Conservation (phyloP, 1,284 basidiomycete genomes). For the Naganishia albida region DNA sequence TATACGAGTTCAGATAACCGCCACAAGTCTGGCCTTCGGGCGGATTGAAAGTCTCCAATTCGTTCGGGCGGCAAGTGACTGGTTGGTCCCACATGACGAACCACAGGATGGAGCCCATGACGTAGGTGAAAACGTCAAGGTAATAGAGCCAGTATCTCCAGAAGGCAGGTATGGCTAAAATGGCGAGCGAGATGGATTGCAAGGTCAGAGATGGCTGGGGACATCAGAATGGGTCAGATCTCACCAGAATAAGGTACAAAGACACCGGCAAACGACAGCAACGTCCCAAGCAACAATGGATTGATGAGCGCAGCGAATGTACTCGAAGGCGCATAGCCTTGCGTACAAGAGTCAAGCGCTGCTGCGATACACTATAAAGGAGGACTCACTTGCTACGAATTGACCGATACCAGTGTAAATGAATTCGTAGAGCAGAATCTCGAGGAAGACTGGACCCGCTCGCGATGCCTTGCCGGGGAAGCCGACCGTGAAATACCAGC, state of each 20-base stretch:
- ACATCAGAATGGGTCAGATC: not conserved
- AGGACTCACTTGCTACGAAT: slow-evolving; percentile 29
- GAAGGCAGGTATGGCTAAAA: slow-evolving; percentile 36
- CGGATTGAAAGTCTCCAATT: slow-evolving; percentile 48
- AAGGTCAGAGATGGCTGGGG: not conserved
- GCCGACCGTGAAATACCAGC: slow-evolving; percentile 31
- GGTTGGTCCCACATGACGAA: slow-evolving; percentile 40
- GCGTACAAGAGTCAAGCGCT: slow-evolving; percentile 36
- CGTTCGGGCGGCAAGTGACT: slow-evolving; percentile 44
- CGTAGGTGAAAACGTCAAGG: slow-evolving; percentile 28
- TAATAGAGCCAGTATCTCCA: slow-evolving; percentile 39
- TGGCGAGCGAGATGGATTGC: not conserved
- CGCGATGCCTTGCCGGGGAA: slow-evolving; percentile 17
- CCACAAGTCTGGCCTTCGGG: slow-evolving; percentile 48
- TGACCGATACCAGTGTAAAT: slow-evolving; percentile 50
- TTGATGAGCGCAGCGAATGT: slow-evolving; percentile 28
- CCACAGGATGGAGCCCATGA: slow-evolving; percentile 30
- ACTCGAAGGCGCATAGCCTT: slow-evolving; percentile 30
- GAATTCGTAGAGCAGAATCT: slow-evolving; percentile 52
- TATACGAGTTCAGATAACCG: slow-evolving; percentile 32
- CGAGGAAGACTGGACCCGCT: slow-evolving; percentile 49
- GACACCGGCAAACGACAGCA: slow-evolving; percentile 38
- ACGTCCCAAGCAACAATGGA: slow-evolving; percentile 56
- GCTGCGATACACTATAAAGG: not conserved
- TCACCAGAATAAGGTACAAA: slow-evolving; percentile 35